A percentile compares a stretch with the other conserved stretches of the same genome.
Evolutionary conservation across 2,329 filamentous ascomycete species (phyloP).

Genomic region (Incumbomyces delicatus): DNA sequence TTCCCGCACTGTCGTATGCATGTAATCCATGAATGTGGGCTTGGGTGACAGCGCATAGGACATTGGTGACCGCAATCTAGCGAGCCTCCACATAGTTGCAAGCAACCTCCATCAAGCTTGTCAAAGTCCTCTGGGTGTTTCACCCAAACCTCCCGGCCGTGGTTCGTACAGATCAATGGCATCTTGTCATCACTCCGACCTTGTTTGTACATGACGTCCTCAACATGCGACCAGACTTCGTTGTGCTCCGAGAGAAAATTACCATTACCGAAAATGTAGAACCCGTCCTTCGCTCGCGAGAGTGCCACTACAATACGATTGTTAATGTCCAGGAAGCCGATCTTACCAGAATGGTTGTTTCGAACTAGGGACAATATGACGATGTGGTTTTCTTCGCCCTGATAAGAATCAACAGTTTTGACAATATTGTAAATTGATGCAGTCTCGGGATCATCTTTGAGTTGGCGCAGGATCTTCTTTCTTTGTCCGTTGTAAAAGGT

Average conservation of each 20-base stretch:
- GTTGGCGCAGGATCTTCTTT: constrained; percentile 47
- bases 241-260: constrained; percentile 40
- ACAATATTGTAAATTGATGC: constrained; percentile 46
- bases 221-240: constrained; percentile 43
- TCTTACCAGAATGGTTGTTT: constrained; percentile 46
- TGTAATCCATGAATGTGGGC: constrained; percentile 23
- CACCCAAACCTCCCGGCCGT: constrained; percentile 45
- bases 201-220: constrained; percentile 30
- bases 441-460: constrained; percentile 34
- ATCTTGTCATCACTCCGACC: constrained; percentile 42
- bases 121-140: constrained; percentile 21
- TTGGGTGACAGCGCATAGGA: constrained; percentile 41
- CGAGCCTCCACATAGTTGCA: constrained; percentile 33
- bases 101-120: constrained; percentile 45
- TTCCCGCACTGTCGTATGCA: constrained; percentile 28
- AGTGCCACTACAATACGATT: constrained; percentile 55
- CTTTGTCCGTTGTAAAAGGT: constrained; percentile 85
- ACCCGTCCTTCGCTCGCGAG: constrained; percentile 63
- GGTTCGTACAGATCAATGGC: constrained; percentile 54
- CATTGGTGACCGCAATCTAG: constrained; percentile 46
- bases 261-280: constrained; percentile 78
- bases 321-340: constrained; percentile 64
- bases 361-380: constrained; percentile 72
- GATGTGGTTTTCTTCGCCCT: constrained; percentile 83
- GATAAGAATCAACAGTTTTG: constrained; percentile 77